phyloP scores from a whole-genome alignment of 805 yeast species.

The Saccharomycopsis sp. region DNA sequence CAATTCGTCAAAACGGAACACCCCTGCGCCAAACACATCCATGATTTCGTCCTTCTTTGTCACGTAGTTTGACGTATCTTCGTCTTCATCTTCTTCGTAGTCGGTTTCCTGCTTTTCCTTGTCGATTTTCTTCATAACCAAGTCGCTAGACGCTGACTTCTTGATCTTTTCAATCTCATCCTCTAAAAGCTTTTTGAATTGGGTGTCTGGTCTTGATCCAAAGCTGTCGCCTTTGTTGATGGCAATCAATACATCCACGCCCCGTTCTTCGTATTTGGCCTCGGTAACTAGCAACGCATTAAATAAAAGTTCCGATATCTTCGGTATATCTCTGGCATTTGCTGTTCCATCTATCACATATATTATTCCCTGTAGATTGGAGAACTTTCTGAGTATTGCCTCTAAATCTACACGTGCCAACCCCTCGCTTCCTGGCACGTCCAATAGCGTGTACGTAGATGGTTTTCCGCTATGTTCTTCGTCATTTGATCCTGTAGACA shows the following conservation, averaged over 20 bases:
- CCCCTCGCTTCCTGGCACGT: conserved; percentile 86
- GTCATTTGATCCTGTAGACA: conserved; percentile 5
- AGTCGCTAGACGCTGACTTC: conserved; percentile 27
- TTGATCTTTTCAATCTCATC: conserved; percentile 39
- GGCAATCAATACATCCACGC: conserved; percentile 69
- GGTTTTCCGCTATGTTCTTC: conserved; percentile 30
- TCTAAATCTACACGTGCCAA: conserved; percentile 50
- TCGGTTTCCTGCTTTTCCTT: conserved; percentile 28
- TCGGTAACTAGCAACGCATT: conserved; percentile 59
- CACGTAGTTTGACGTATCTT: conserved; percentile 21
- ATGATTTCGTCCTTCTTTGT: conserved; percentile 34
- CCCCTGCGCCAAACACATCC: conserved; percentile 35
- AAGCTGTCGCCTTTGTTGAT: conserved; percentile 84
- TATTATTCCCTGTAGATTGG: conserved; percentile 57
- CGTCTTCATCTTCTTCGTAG: conserved; percentile 28
- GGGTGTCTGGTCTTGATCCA: conserved; percentile 64
- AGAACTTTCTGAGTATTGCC: conserved; percentile 38
- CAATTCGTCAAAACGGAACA: conserved; percentile 58
- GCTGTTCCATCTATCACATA: conserved; percentile 74
- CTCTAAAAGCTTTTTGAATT: conserved; percentile 56
- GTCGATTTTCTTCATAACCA: conserved; percentile 26
- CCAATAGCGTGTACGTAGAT: conserved; percentile 47
- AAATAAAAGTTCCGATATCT: conserved; percentile 53
- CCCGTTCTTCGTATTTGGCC: conserved; percentile 42
- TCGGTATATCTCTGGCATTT: conserved; percentile 41